Evolutionary conservation across 2,329 filamentous ascomycete species (phyloP).

Genomic region (Beauveria brongniartii): DNA sequence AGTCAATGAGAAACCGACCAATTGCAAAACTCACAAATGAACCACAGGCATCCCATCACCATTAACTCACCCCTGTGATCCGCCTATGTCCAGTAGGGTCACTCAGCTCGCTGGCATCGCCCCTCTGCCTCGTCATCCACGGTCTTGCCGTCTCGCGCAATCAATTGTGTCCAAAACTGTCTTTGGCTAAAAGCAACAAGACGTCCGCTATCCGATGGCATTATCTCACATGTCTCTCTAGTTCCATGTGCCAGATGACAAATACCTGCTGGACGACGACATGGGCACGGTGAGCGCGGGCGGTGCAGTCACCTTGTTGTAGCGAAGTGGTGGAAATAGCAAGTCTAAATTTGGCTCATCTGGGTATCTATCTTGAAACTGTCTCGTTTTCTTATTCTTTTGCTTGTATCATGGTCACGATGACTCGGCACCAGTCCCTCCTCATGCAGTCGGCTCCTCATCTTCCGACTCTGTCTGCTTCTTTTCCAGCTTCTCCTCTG

Average conservation of each 20-base stretch:
- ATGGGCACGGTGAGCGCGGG: background rate
- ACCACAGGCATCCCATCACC: background rate
- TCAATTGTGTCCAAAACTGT: background rate
- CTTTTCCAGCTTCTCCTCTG: too few species aligned
- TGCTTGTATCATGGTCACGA: too few species aligned
- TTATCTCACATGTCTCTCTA: too few species aligned
- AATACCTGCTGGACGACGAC: slow-evolving; percentile 6
- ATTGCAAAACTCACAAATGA: background rate
- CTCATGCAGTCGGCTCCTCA: too few species aligned
- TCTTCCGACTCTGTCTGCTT: background rate
- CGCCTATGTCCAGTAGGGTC: background rate
- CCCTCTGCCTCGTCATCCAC: background rate
- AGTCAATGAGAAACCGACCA: background rate
- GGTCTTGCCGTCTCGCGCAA: background rate
- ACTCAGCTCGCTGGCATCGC: background rate
- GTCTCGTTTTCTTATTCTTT: too few species aligned
- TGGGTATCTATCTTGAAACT: background rate
- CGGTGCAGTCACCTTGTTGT: background rate
- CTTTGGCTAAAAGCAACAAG: background rate
- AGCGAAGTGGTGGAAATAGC: background rate
- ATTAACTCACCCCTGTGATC: background rate
- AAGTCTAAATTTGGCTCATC: background rate
- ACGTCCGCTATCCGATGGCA: background rate
- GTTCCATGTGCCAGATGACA: slow-evolving; percentile 5
- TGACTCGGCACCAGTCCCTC: too few species aligned